Base-by-base conservation (phyloP, 371 early-diverging fungal species). In the Choanephora cucurbitarum region DNA sequence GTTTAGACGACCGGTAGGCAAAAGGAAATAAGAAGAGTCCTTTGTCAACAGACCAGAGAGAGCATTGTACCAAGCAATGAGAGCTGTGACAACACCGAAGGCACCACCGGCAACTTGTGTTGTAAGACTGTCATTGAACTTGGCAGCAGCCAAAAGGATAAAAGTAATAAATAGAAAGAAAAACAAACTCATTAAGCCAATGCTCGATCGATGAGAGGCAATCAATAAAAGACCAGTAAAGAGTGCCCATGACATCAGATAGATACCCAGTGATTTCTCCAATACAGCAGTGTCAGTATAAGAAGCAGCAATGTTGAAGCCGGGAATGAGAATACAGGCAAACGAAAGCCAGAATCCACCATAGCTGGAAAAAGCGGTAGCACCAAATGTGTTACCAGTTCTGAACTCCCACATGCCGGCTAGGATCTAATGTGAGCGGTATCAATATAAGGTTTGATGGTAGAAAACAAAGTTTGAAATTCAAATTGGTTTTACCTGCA, bases 381-480 rank as follows among this genome's bases (percentile, higher is more conserved):
- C 92, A 60, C 91, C 92, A 75, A 91, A 90, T 31, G 88, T 89
- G 66, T 89, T 90, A 55, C 86, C 84, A 19, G 77, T 73, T 44
- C 74, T 77, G 78, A 88, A 90, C 72, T 91, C 90, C 89, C 88
- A 89, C 89, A 92, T 89, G 67, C 92, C 92, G 54, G 91, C 90
- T n/a, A 80, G 62, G 34, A 88, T 62, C 78, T 87, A 73, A 19
- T 46, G 15, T n/a, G n/a, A n/a, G n/a, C n/a, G n/a, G n/a, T n/a
- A 43, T 4, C 33, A 43, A 57, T 44, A 55, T 14, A 22, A 44
- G 24, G 23, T 57, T 22, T 44, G 8, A 18, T 34, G 13, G 15
- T 47, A 19, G 18, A 6, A n/a, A 31, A 18, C 10, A 37, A 37
- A 37, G 37, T 13, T 9, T 13, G 37, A 14, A 41, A 39, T 17